Evolutionary conservation across 177 flowering plant species (phyloP), one percentile per base, ranked within the genome.

Genomic region (Vitis hybrid): DNA sequence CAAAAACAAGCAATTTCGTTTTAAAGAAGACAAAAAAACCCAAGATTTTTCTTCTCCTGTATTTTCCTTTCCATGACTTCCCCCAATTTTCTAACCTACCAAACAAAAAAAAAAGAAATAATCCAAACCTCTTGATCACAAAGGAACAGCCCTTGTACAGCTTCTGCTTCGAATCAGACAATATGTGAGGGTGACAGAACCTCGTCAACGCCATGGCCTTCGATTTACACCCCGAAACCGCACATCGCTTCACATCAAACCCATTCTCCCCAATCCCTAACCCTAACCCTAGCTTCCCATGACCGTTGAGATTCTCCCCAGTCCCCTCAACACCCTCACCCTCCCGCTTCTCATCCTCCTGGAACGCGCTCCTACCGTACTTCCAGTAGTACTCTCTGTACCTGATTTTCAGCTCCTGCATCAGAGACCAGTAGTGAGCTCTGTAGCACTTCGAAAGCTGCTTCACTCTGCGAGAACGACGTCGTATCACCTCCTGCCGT

Each of bases 131-230:
- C 73, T 80, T 83, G 73, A 79, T 64, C 55, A 66, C 70, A 64
- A 73, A 80, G 11, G 54, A 65, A 73, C 90, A 86, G 14, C 80
- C 55, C 56, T 76, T 86, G 63, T 86, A 86, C 3, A 86, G 73
- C 73, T 72, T 77, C 79, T 86, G 90, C 69, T 74, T 78, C 11
- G 57, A 21, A 77, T 86, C 90, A 1, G 80, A 77, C 21, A 84
- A 50, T 4, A 86, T 83, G 73, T 86, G 90, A 15, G 73, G 9
- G 58, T 80, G 82, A 73, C 90, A 86, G 68, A 76, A 84, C 35
- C 65, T 76, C 17, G 87, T 75, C 41, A 86, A 70, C 17, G 85
- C 86, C 90, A 86, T 86, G 9, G 87, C 79, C 79, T 80, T 84
- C 20, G 77, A 24, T 50, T 78, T 78, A 52, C 90, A 86, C 11